These are phyloP conservation scores for Solanum ossicruentum DNA, from an alignment of 257 asterid genomes.

Conservation along the genomic window DNA sequence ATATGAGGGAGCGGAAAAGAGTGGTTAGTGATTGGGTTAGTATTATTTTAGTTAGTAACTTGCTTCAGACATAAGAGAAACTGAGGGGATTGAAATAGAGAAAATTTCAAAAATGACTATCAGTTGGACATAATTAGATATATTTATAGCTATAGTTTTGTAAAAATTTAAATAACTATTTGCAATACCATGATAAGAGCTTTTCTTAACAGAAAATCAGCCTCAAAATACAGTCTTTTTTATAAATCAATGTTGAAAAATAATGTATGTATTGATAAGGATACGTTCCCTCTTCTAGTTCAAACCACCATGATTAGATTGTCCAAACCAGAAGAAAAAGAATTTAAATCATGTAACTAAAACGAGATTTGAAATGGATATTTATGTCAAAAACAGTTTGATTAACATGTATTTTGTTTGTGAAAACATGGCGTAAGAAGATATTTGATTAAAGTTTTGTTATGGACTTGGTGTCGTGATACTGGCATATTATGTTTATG, in stretches of 20 bases:
- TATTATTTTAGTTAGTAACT: neutral
- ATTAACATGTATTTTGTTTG: conserved; percentile 55
- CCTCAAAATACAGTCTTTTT: conserved; percentile 34
- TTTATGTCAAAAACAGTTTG: conserved; percentile 67
- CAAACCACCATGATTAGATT: conserved; percentile 35
- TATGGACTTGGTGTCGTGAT: conserved; percentile 62
- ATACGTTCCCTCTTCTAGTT: conserved; percentile 54
- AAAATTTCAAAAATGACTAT: no score
- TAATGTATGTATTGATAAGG: conserved; percentile 30
- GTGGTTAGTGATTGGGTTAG: neutral
- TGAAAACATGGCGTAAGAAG: conserved; percentile 41
- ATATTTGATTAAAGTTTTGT: conserved; percentile 72
- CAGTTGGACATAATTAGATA: no score
- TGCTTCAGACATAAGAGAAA: neutral
- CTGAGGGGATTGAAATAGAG: neutral
- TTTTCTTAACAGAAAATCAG: conserved; percentile 25
- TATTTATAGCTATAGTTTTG: no score
- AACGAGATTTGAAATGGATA: conserved; percentile 48
- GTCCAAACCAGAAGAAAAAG: conserved; percentile 41
- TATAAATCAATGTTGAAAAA: conserved; percentile 45
- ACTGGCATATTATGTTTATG: conserved; percentile 60
- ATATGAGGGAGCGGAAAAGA: no score
- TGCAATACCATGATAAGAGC: conserved; percentile 77
- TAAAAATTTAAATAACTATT: neutral
- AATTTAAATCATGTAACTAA: conserved; percentile 56